phyloP scores from a whole-genome alignment of 1,284 basidiomycete genomes.

The Amylostereum areolatum region DNA sequence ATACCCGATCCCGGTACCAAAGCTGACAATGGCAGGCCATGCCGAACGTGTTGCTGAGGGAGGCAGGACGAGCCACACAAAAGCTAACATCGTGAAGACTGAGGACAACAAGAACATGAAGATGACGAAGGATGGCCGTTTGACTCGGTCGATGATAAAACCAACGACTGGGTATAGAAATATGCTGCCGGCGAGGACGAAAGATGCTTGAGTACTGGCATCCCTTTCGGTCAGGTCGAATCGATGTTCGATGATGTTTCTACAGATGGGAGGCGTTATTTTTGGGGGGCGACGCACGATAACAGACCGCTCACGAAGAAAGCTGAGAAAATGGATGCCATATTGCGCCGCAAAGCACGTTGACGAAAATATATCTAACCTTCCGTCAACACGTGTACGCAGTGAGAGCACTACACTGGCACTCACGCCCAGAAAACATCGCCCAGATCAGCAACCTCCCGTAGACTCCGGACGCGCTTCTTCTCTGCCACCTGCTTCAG shows the following conservation, averaged over 20 bases:
- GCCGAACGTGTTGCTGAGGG: conserved; percentile 50
- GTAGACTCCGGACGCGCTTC: conserved; percentile 45
- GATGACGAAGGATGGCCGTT: conserved; percentile 50
- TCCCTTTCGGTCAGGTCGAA: conserved; percentile 55
- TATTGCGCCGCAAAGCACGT: conserved; percentile 70
- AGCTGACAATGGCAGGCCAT: conserved; percentile 56
- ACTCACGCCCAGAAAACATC: conserved; percentile 78
- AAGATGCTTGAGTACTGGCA: conserved; percentile 63
- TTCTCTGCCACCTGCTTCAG: conserved; percentile 60
- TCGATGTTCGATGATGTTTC: conserved; percentile 70
- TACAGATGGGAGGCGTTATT: conserved; percentile 18
- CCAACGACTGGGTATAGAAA: conserved; percentile 69
- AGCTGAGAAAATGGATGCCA: conserved; percentile 79
- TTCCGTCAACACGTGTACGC: neutral
- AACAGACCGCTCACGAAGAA: conserved; percentile 47
- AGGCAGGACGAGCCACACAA: conserved; percentile 62
- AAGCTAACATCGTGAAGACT: conserved; percentile 56
- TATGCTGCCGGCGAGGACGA: conserved; percentile 71
- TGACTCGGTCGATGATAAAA: conserved; percentile 52
- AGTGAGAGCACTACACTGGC: neutral
- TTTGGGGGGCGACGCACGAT: neutral
- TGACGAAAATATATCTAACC: conserved; percentile 60
- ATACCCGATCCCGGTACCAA: conserved; percentile 68
- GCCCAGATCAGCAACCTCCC: conserved; percentile 59
- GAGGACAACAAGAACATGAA: conserved; percentile 57